These are phyloP conservation scores for Leishmania tarentolae DNA, from an alignment of 208 protist species.

Conservation along the genomic window DNA sequence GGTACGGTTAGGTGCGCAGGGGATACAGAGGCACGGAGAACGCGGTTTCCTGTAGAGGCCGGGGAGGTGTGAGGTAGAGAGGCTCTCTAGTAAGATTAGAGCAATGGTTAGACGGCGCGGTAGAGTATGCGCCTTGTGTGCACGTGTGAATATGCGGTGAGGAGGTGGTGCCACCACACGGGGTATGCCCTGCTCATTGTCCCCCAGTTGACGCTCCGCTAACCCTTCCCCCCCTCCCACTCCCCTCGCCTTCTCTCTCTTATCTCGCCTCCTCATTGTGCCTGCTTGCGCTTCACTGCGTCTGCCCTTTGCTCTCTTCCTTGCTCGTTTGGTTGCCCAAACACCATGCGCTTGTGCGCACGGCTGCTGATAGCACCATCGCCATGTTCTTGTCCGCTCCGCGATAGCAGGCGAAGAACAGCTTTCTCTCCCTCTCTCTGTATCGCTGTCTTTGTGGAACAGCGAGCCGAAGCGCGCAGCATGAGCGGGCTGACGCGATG, in stretches of 20 bases:
- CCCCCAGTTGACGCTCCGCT: background rate
- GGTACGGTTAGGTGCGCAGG: background rate
- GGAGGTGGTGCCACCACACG: background rate
- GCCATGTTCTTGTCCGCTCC: background rate
- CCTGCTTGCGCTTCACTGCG: background rate
- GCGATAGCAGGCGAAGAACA: background rate
- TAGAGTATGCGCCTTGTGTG: background rate
- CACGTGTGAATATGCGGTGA: background rate
- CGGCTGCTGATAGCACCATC: background rate
- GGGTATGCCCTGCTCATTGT: background rate
- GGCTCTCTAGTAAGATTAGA: background rate
- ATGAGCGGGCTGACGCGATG: constrained; percentile 29
- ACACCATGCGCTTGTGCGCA: background rate
- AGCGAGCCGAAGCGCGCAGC: no score
- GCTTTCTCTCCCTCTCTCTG: background rate
- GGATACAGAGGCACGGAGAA: background rate
- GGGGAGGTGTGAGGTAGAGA: no score
- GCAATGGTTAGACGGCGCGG: background rate
- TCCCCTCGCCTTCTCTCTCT: background rate
- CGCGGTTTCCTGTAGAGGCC: background rate
- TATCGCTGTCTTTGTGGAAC: background rate
- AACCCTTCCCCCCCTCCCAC: background rate
- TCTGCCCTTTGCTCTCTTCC: background rate
- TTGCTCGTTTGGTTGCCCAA: background rate
- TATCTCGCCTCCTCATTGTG: background rate